These are phyloP conservation scores for Fraxinus xanthoxyloides DNA, from an alignment of 305 asterid genomes.

Conservation along the genomic window DNA sequence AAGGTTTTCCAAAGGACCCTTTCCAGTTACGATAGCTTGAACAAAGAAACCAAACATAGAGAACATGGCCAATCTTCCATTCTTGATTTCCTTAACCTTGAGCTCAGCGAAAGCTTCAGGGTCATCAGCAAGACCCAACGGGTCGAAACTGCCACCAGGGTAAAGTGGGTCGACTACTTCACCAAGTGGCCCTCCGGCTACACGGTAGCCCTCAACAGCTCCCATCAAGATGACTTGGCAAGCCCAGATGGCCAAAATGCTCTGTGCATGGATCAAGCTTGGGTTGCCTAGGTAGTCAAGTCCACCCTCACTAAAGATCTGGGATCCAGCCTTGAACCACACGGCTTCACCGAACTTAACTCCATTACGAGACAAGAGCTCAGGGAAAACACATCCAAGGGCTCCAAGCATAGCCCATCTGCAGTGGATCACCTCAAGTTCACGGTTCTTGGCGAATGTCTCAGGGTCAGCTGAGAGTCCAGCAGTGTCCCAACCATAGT, in stretches of 20 bases:
- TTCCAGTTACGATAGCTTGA: not conserved
- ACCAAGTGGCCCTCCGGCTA: slow-evolving; percentile 21
- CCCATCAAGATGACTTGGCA: slow-evolving; percentile 20
- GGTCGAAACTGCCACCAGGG: slow-evolving; percentile 11
- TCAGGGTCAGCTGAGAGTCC: slow-evolving; percentile 20
- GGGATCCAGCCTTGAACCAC: slow-evolving; percentile 18
- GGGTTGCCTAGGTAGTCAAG: slow-evolving; percentile 20
- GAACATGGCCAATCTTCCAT: not conserved
- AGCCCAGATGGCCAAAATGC: slow-evolving; percentile 23
- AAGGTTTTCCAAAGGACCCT: not conserved
- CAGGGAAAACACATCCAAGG: slow-evolving; percentile 9
- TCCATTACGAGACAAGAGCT: slow-evolving; percentile 9
- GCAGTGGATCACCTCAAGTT: not conserved
- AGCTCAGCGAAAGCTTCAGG: not conserved
- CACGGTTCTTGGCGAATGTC: slow-evolving; percentile 13
- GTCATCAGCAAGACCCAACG: not conserved
- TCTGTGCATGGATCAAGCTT: slow-evolving; percentile 19
- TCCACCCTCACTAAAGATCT: slow-evolving; percentile 13
- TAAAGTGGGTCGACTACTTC: slow-evolving; percentile 17
- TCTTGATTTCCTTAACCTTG: not conserved
- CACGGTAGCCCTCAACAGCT: slow-evolving; percentile 22
- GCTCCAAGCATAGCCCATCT: not conserved
- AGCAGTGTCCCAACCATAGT: slow-evolving; percentile 22
- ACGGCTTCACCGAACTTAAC: slow-evolving; percentile 17
- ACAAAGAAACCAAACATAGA: not conserved